Base-by-base conservation (phyloP, 129 eudicot genomes). In the Lactuca sativa region DNA sequence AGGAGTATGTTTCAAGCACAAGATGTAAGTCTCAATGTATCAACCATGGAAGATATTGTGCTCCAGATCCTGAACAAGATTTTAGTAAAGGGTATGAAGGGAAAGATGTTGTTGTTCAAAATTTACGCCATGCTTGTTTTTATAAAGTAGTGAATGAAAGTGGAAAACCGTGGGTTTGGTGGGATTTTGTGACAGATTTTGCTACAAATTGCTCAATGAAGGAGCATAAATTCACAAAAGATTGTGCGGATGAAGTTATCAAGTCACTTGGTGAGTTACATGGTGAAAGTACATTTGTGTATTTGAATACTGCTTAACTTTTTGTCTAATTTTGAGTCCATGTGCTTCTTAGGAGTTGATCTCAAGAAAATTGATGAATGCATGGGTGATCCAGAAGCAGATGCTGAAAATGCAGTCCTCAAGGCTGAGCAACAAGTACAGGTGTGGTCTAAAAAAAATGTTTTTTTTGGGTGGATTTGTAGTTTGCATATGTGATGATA, bases 101-200 rank as follows among this genome's bases (percentile, higher is more conserved):
- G 73, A 90, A 83, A 48, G 83, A 90, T 59, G 97, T 90, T 32
- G 91, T 90, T 16, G 47, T 78, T 82, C 95, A 90, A 62, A 87
- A 90, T 66, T 69, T 90, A 21, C 80, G 81, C 2, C 91, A 90
- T 58, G 91, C 81, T 34, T 90, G 91, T 73, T 73, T 90, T 18
- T 85, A 38, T 77, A 90, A 85, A 77, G 89, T 77, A 25, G 91
- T 88, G 4, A 85, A 85, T 72, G 95, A 90, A 72, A 83, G 79
- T 59, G 90, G 91, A 51, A 90, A 80, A 53, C 82, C 97, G 5
- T 90, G 97, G 97, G 66, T 76, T 62, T 90, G 95, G 92, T 90
- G 95, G 97, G 95, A 90, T 64, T 90, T 87, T 81, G 92, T 85
- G 21, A 72, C 92, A 1, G 90, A 90, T 59, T 90, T 90, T 79